Evolutionary conservation across 192 early-diverging fungal genomes (phyloP).

Genomic region (Umbelopsis ramanniana): DNA sequence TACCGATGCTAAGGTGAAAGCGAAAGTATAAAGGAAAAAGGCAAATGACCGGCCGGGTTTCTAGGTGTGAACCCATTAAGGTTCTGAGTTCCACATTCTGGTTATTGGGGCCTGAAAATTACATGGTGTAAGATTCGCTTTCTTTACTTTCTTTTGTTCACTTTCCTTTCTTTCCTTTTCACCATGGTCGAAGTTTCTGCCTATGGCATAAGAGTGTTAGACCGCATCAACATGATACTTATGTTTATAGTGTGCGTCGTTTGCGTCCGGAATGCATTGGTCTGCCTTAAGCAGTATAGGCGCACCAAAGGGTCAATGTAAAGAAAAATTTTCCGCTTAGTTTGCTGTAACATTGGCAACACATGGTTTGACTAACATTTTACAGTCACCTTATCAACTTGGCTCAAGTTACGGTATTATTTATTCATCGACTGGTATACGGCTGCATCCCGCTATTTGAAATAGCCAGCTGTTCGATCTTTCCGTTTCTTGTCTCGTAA

Average conservation of each 20-base stretch:
- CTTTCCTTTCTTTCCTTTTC: background rate
- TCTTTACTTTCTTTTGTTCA: too few relatives aligned
- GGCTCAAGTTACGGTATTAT: constrained; percentile 32
- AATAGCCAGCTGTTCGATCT: constrained; percentile 31
- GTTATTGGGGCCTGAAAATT: background rate
- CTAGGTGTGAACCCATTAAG: background rate
- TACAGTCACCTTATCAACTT: constrained; percentile 38
- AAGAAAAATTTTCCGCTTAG: background rate
- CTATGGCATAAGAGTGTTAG: constrained; percentile 33
- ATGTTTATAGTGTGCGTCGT: constrained; percentile 36
- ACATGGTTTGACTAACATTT: background rate
- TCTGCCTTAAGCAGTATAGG: constrained; percentile 33
- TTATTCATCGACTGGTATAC: constrained; percentile 29
- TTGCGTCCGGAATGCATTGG: constrained; percentile 32
- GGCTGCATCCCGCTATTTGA: constrained; percentile 38
- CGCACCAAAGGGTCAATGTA: constrained; percentile 39
- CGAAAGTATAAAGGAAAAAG: background rate
- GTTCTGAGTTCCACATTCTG: background rate
- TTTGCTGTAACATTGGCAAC: background rate
- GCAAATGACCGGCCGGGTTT: background rate
- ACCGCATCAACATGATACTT: constrained; percentile 39
- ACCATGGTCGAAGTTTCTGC: constrained; percentile 33
- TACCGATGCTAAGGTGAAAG: background rate
- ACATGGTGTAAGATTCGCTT: background rate
- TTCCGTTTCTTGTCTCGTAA: constrained; percentile 40